These are phyloP conservation scores for Manihot esculenta DNA, from an alignment of 441 rosid species.

Conservation along the genomic window DNA sequence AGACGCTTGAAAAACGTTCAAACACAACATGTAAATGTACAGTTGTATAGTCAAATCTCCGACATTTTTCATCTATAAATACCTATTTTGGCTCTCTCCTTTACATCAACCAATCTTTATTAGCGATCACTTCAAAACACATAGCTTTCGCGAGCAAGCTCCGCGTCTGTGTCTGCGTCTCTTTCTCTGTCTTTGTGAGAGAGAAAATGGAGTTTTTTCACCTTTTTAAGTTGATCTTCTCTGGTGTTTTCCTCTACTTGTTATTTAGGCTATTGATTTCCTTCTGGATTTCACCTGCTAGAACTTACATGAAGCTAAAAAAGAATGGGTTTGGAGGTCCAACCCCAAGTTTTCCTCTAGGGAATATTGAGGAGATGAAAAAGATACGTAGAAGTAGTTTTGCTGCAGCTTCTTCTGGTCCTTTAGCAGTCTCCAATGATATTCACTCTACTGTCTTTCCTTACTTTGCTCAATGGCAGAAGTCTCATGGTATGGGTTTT, in stretches of 20 bases:
- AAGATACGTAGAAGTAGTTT: constrained; percentile 20
- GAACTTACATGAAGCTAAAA: constrained; percentile 51
- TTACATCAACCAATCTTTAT: not conserved
- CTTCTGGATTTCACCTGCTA: constrained; percentile 63
- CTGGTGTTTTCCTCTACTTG: constrained; percentile 28
- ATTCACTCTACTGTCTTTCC: constrained; percentile 82
- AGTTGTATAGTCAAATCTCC: constrained; percentile 24
- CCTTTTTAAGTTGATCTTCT: constrained; percentile 11
- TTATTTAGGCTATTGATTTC: constrained; percentile 41
- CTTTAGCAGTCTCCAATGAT: constrained; percentile 54
- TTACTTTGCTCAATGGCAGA: constrained; percentile 78
- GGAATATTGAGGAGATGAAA: constrained; percentile 63
- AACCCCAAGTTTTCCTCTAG: constrained; percentile 70
- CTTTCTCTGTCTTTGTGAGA: too few relatives aligned
- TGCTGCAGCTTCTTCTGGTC: constrained; percentile 15
- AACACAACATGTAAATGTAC: constrained; percentile 10
- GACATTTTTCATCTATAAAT: constrained; percentile 37
- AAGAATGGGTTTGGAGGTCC: constrained; percentile 77
- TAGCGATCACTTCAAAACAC: not conserved
- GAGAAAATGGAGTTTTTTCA: constrained; percentile 28
- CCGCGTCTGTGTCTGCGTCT: not conserved
- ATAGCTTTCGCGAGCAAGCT: too few relatives aligned
- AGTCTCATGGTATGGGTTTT: constrained; percentile 47
- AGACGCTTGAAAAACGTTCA: not conserved
- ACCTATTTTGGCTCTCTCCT: constrained; percentile 11